Percentiles rank a stretch among this genome's conserved stretches.
These are phyloP conservation scores for Sclerotinia borealis DNA, from an alignment of 2,329 filamentous ascomycete genomes.

Conservation along the genomic window DNA sequence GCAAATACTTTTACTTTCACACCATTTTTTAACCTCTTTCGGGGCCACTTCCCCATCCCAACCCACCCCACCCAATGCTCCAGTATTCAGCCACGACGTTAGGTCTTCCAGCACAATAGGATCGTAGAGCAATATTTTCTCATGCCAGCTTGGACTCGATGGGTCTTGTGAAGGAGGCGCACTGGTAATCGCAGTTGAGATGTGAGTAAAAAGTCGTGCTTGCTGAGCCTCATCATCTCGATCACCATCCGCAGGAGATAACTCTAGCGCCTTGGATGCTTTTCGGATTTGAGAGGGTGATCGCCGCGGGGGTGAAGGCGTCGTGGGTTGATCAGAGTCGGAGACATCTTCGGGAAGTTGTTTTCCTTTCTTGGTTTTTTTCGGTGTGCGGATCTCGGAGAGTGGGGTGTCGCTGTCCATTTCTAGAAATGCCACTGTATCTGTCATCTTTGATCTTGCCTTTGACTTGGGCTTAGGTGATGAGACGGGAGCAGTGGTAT, in stretches of 20 bases:
- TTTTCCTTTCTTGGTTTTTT: constrained; percentile 24
- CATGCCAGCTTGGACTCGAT: constrained; percentile 65
- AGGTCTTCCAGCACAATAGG: constrained; percentile 85
- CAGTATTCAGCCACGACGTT: constrained; percentile 72
- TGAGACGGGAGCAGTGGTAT: constrained; percentile 15
- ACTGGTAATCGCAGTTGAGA: constrained; percentile 49
- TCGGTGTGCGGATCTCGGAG: constrained; percentile 27
- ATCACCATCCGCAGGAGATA: constrained; percentile 10
- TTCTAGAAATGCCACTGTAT: constrained; percentile 18
- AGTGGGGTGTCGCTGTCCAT: constrained; percentile 21
- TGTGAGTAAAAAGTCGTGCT: constrained; percentile 43
- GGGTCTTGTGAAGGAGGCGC: constrained; percentile 46
- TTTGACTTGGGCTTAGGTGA: constrained; percentile 16
- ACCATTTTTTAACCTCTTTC: constrained; percentile 77
- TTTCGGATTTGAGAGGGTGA: constrained; percentile 17
- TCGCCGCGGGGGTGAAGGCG: constrained; percentile 27
- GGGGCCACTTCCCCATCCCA: constrained; percentile 60
- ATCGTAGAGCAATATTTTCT: constrained; percentile 92
- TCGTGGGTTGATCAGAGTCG: constrained; percentile 39
- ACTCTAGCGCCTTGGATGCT: constrained; percentile 17
- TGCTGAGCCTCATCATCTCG: constrained; percentile 34
- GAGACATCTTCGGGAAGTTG: constrained; percentile 42
- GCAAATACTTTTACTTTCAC: constrained; percentile 78
- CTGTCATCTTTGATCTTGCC: constrained; percentile 18
- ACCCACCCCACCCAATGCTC: constrained; percentile 55